phyloP scores from a whole-genome alignment of 106 monocot genomes.

The Dioscorea alata region DNA sequence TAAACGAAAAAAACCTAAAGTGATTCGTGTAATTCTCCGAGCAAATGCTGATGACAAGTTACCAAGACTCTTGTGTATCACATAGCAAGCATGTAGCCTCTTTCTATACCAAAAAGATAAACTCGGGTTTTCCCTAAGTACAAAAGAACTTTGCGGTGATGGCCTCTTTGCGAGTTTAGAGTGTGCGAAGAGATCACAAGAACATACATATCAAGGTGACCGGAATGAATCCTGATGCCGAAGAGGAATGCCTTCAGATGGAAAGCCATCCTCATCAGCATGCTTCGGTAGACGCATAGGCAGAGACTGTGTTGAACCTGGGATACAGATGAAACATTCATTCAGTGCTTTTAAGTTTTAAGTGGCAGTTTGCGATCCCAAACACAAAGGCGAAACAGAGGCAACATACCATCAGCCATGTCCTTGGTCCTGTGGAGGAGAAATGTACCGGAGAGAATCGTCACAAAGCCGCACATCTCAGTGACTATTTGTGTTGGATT shows the following conservation, averaged over 20 bases:
- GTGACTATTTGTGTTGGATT: conserved; percentile 71
- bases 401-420: conserved; percentile 44
- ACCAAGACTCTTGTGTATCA: too few relatives aligned
- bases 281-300: conserved; percentile 56
- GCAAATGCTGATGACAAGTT: too few relatives aligned
- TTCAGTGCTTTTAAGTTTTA: background rate
- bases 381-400: background rate
- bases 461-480: conserved; percentile 67
- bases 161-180: too few relatives aligned
- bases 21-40: too few relatives aligned
- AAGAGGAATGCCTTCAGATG: conserved; percentile 61
- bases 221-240: conserved; percentile 40
- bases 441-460: conserved; percentile 66
- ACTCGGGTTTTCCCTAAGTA: too few relatives aligned
- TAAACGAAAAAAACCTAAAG: too few relatives aligned
- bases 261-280: conserved; percentile 40
- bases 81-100: too few relatives aligned
- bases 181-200: too few relatives aligned
- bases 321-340: background rate
- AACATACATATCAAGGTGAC: conserved; percentile 8
- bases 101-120: too few relatives aligned
- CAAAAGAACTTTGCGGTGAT: too few relatives aligned
- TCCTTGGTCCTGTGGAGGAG: conserved; percentile 71
- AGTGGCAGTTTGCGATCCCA: background rate
- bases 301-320: conserved; percentile 27